Percentiles rank a stretch among this genome's conserved stretches.
Conservation (phyloP, 2,329 filamentous ascomycete species). For the Monilinia fructigena region DNA sequence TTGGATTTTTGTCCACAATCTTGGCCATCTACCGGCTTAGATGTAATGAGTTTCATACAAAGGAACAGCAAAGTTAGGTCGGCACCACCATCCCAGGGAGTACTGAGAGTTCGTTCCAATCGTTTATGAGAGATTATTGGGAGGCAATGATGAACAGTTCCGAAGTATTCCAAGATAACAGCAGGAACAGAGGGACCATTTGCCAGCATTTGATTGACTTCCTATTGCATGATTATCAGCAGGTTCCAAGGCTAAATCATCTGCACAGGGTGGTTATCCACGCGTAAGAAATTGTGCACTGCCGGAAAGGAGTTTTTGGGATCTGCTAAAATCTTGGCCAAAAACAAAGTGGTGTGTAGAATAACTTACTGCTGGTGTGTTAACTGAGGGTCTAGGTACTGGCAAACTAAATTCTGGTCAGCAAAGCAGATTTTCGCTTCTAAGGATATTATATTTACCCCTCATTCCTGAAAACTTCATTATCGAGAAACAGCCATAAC, state of each 20-base stretch:
- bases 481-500: constrained; percentile 47
- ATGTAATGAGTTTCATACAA: constrained; percentile 49
- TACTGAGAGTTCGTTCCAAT: constrained; percentile 43
- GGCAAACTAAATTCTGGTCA: constrained; percentile 36
- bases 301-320: background rate
- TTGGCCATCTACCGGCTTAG: constrained; percentile 41
- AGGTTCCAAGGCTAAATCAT: background rate
- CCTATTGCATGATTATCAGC: constrained; percentile 32
- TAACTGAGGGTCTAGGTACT: constrained; percentile 42
- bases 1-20: constrained; percentile 41
- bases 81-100: constrained; percentile 47
- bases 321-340: background rate
- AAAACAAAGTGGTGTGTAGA: background rate
- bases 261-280: background rate
- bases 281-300: background rate
- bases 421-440: background rate
- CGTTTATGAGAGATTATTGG: constrained; percentile 50
- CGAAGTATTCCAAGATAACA: constrained; percentile 46
- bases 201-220: constrained; percentile 45
- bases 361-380: constrained; percentile 16
- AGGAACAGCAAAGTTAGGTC: constrained; percentile 50
- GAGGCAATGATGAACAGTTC: constrained; percentile 48
- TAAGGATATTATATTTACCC: constrained; percentile 28
- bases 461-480: constrained; percentile 43
- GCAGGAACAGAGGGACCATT: constrained; percentile 42